A percentile compares a stretch with the other conserved stretches of the same genome.
These are phyloP conservation scores for Penicillium mononematosum DNA, from an alignment of 495 filamentous ascomycete species.

Conservation along the genomic window DNA sequence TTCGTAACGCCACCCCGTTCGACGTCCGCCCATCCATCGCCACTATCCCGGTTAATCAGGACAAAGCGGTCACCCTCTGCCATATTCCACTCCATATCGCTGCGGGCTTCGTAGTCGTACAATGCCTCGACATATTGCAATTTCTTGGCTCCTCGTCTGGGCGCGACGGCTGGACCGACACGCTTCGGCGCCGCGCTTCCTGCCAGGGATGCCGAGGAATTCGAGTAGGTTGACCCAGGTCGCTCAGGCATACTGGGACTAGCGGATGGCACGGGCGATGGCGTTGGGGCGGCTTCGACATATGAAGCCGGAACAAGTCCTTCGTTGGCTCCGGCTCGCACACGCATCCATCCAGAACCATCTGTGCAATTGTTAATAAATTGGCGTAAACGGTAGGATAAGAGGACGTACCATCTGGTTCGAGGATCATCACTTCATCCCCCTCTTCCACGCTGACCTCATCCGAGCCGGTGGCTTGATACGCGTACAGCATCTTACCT, in stretches of 20 bases:
- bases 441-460: slow-evolving; percentile 80
- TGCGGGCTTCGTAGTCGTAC: slow-evolving; percentile 87
- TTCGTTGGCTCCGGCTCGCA: slow-evolving; percentile 64
- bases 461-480: slow-evolving; percentile 72
- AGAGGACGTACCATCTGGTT: slow-evolving; percentile 74
- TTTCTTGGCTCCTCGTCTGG: slow-evolving; percentile 89
- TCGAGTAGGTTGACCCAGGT: slow-evolving; percentile 71
- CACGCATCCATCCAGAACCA: slow-evolving; percentile 86
- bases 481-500: slow-evolving; percentile 87
- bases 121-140: slow-evolving; percentile 90
- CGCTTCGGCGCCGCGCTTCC: slow-evolving; percentile 65
- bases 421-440: slow-evolving; percentile 71
- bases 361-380: slow-evolving; percentile 50
- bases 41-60: slow-evolving; percentile 74
- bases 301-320: slow-evolving; percentile 88
- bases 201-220: slow-evolving; percentile 70
- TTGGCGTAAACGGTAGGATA: neutral
- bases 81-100: slow-evolving; percentile 87
- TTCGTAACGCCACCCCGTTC: slow-evolving; percentile 86
- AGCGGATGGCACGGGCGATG: slow-evolving; percentile 39
- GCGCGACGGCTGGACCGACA: slow-evolving; percentile 90
- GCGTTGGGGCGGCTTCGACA: slow-evolving; percentile 56
- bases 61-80: slow-evolving; percentile 88
- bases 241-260: slow-evolving; percentile 45
- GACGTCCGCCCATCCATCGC: slow-evolving; percentile 96